A percentile compares a stretch with the other conserved stretches of the same genome.
Evolutionary conservation across 345 rosid genomes (phyloP).

Genomic region (Eucalyptus regnans): DNA sequence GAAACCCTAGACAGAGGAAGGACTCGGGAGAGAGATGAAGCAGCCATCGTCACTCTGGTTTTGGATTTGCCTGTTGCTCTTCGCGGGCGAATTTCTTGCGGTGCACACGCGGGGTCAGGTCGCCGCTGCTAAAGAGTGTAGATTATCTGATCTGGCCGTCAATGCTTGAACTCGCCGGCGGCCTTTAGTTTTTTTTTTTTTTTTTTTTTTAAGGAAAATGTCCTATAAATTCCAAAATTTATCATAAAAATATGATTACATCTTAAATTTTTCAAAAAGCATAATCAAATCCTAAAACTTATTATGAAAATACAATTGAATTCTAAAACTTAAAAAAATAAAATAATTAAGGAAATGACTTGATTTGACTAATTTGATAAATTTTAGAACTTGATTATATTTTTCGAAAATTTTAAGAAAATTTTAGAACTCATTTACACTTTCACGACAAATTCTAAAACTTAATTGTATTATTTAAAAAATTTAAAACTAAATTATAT

Average conservation of each 20-base stretch:
- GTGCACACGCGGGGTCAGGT: not conserved
- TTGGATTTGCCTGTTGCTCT: not conserved
- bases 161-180: not conserved
- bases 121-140: not conserved
- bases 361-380: fast-evolving
- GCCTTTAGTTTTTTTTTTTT: too few species aligned
- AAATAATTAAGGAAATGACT: too few species aligned
- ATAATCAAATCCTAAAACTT: fast-evolving
- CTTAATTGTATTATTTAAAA: fast-evolving
- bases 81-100: not conserved
- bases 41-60: not conserved
- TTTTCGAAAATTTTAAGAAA: fast-evolving
- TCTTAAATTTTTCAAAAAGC: fast-evolving
- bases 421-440: fast-evolving
- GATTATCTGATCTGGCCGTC: not conserved
- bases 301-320: too few species aligned
- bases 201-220: too few species aligned
- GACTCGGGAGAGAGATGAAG: not conserved
- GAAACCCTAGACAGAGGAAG: not conserved
- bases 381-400: fast-evolving
- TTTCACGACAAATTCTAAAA: fast-evolving
- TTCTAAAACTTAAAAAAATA: too few species aligned
- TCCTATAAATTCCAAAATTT: too few species aligned
- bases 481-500: too few species aligned
- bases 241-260: too few species aligned